Percentiles rank a stretch among this genome's conserved stretches.
Evolutionary conservation across 371 early-diverging fungal genomes (phyloP).

Genomic region (Dichotomocladium elegans): DNA sequence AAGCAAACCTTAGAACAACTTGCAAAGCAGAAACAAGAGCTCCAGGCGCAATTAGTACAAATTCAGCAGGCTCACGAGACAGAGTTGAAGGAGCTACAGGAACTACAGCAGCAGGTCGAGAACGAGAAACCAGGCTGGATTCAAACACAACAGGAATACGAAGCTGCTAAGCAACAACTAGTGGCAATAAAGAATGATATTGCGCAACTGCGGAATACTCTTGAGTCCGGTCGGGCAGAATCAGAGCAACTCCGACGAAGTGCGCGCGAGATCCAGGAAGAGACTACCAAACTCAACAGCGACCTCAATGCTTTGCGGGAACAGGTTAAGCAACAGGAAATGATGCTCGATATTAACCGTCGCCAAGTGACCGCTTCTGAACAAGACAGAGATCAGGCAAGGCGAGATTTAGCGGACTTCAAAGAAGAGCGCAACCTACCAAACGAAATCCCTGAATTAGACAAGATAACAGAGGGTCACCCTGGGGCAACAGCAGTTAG

Average conservation of each 20-base stretch:
- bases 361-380: slow-evolving; percentile 49
- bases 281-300: slow-evolving; percentile 20
- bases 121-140: slow-evolving; percentile 24
- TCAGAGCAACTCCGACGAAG: slow-evolving; percentile 29
- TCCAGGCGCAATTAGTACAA: slow-evolving; percentile 21
- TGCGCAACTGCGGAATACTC: slow-evolving; percentile 12
- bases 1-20: slow-evolving; percentile 17
- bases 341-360: slow-evolving; percentile 46
- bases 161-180: slow-evolving; percentile 22
- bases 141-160: slow-evolving; percentile 18
- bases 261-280: slow-evolving; percentile 38
- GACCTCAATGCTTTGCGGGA: slow-evolving; percentile 26
- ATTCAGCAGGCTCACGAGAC: slow-evolving; percentile 24
- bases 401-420: slow-evolving; percentile 33
- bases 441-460: background rate
- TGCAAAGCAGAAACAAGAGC: slow-evolving; percentile 20
- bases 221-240: slow-evolving; percentile 29
- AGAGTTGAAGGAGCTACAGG: slow-evolving; percentile 8
- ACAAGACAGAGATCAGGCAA: slow-evolving; percentile 36
- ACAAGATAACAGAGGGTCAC: background rate
- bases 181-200: slow-evolving; percentile 13
- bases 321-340: slow-evolving; percentile 39
- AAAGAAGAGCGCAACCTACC: slow-evolving; percentile 22
- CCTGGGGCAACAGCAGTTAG: no score
- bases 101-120: slow-evolving; percentile 15